phyloP scores from a whole-genome alignment of 1,284 basidiomycete species.

The Gymnopus androsaceus region DNA sequence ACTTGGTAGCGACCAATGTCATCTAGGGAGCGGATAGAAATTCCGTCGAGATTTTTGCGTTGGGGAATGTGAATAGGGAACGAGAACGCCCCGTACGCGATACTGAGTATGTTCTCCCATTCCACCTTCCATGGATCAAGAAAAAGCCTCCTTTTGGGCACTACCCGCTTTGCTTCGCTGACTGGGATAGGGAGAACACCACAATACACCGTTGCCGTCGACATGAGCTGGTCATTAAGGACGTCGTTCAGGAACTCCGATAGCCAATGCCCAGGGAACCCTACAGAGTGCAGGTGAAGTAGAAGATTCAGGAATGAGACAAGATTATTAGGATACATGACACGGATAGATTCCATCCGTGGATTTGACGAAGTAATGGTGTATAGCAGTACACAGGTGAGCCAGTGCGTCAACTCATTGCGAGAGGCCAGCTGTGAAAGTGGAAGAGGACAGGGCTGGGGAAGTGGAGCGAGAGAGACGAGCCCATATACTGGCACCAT shows the following conservation, averaged over 20 bases:
- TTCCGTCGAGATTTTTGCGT: no score
- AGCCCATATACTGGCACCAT: conserved; percentile 19
- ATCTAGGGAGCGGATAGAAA: conserved; percentile 30
- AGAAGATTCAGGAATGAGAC: conserved; percentile 37
- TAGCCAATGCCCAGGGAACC: conserved; percentile 35
- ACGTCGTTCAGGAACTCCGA: conserved; percentile 33
- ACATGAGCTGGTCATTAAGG: conserved; percentile 29
- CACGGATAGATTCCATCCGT: conserved; percentile 28
- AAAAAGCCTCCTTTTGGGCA: no score
- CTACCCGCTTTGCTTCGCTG: conserved; percentile 24
- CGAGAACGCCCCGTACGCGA: conserved; percentile 29
- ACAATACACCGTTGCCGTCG: conserved; percentile 30
- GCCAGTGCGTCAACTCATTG: conserved; percentile 37
- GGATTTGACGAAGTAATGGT: conserved; percentile 34
- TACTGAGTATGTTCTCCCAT: no score
- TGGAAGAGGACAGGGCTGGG: conserved; percentile 29
- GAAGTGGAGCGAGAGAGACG: conserved; percentile 17
- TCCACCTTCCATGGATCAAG: no score
- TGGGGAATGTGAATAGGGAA: conserved; percentile 30
- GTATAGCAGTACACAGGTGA: conserved; percentile 39
- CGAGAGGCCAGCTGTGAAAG: conserved; percentile 33
- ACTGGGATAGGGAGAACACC: conserved; percentile 31
- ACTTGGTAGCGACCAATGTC: conserved; percentile 17
- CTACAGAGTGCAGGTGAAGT: conserved; percentile 29
- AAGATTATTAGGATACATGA: conserved; percentile 40